Percentiles rank a stretch among this genome's conserved stretches.
phyloP scores from a whole-genome alignment of 345 rosid species.

The Brassica nigra region DNA sequence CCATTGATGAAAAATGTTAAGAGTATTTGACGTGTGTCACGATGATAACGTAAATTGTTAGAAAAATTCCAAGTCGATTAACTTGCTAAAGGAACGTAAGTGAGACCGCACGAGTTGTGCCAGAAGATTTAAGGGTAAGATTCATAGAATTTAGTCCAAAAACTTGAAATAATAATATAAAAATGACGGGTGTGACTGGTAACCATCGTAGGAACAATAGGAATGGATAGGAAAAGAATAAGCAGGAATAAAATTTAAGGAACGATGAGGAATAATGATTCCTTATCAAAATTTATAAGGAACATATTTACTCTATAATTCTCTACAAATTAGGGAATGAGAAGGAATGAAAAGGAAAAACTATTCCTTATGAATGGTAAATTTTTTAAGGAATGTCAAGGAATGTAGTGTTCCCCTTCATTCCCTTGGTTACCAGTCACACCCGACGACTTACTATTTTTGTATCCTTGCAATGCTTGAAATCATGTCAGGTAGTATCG shows the following conservation, averaged over 20 bases:
- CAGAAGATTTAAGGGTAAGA: conserved; percentile 2
- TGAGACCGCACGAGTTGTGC: conserved; percentile 30
- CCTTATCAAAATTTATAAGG: too few relatives aligned
- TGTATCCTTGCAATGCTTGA: conserved; percentile 24
- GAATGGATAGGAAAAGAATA: too few relatives aligned
- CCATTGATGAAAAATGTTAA: not conserved
- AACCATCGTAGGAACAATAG: too few relatives aligned
- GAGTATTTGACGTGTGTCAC: not conserved
- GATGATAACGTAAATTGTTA: not conserved
- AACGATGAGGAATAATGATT: too few relatives aligned
- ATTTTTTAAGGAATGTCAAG: too few relatives aligned
- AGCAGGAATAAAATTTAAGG: too few relatives aligned
- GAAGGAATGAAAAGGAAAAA: too few relatives aligned
- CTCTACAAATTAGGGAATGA: too few relatives aligned
- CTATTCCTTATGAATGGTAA: too few relatives aligned
- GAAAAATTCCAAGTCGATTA: conserved; percentile 4
- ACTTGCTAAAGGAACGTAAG: not conserved
- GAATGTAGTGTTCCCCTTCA: too few relatives aligned
- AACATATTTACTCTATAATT: too few relatives aligned
- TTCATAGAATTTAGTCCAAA: conserved; percentile 28
- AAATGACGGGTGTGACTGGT: not conserved
- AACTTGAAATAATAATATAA: not conserved
- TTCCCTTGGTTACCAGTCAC: not conserved
- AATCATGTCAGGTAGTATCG: conserved; percentile 20
- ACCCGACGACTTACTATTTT: conserved; percentile 6